Evolutionary conservation across 108 stramenopile genomes (phyloP), one percentile per base, ranked within the genome.

Genomic region (Skeletonema menzelii): DNA sequence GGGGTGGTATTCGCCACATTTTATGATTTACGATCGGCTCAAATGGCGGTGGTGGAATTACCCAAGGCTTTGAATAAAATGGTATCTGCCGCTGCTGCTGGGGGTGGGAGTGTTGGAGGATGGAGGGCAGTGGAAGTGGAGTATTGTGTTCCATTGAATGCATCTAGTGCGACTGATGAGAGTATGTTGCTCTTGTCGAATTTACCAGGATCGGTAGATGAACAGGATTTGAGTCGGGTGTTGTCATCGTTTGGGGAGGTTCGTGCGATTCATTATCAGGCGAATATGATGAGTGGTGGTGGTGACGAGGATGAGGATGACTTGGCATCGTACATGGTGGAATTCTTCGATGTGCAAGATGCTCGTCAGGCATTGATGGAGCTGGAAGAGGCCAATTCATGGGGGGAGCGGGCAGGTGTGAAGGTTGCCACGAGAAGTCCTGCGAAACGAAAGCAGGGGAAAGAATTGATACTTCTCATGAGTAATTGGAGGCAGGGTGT

Each of bases 301-400:
- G 77, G 57, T 19, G 76, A 64, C 27, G 67, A 49, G 27, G 77
- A 86, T 11, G 79, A 79, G 5, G 72, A 63, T 58, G 83, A 76
- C 49, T 65, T 42, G 56, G 65, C 72, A 22, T 89, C 91, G 0
- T 96, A 83, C 73, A 60, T 94, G 35, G 89, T 89, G 4, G 91
- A 94, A 74, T 96, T 91, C 71, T 89, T 90, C 63, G 91, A 96
- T 70, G 68, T 91, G 27, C 95, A 96, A 69, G 95, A 96, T 75
- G 89, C 95, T 17, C 89, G 84, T 59, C 92, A 94, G 69, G 93
- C 92, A 27, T 76, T 89, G 59, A 65, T 92, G 74, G 95, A 96
- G 62, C 62, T 96, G 26, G 87, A 90, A 59, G 87, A 87, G 38
- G 70, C 87, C 13, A 86, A 89, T 75, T 91, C 91, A n/a, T 96